phyloP scores from a whole-genome alignment of 2,329 filamentous ascomycete species.

The Uncinocarpus reesii region DNA sequence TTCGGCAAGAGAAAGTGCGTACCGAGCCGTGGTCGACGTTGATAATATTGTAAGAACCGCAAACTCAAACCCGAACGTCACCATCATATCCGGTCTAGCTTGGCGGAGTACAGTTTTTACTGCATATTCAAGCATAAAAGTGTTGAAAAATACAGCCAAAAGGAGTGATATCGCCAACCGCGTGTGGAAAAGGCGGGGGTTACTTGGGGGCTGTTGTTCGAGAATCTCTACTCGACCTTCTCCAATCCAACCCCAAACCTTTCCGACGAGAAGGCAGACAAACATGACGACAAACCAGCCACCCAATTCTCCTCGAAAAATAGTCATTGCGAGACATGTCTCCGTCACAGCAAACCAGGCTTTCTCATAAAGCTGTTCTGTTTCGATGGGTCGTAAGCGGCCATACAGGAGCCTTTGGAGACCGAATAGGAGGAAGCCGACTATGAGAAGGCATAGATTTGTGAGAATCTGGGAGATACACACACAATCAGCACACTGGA shows the following conservation, averaged over 20 bases:
- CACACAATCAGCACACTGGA: conserved; percentile 1
- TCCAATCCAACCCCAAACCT: conserved; percentile 98
- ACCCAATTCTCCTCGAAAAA: conserved; percentile 89
- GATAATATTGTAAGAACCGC: conserved; percentile 75
- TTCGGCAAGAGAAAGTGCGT: conserved; percentile 68
- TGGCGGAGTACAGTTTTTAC: conserved; percentile 74
- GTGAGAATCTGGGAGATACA: conserved; percentile 64
- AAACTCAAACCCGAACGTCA: conserved; percentile 99
- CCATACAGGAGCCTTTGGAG: conserved; percentile 88
- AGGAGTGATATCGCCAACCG: conserved; percentile 69
- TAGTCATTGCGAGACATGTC: conserved; percentile 95
- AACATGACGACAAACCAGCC: conserved; percentile 97
- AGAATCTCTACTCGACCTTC: conserved; percentile 88
- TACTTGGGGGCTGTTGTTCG: conserved; percentile 87
- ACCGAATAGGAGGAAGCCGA: conserved; percentile 70
- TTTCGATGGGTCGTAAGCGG: conserved; percentile 79
- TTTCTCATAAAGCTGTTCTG: conserved; percentile 93
- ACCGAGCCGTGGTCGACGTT: conserved; percentile 65
- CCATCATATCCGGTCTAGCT: conserved; percentile 96
- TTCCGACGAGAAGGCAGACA: conserved; percentile 78
- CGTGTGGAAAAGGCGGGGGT: conserved; percentile 77
- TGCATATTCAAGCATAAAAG: conserved; percentile 69
- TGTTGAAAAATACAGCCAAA: conserved; percentile 69
- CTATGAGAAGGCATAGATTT: conserved; percentile 76
- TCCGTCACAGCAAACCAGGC: conserved; percentile 98